Base-by-base conservation (phyloP, 768 basidiomycete genomes). In the Leccinum fibrillosum region DNA sequence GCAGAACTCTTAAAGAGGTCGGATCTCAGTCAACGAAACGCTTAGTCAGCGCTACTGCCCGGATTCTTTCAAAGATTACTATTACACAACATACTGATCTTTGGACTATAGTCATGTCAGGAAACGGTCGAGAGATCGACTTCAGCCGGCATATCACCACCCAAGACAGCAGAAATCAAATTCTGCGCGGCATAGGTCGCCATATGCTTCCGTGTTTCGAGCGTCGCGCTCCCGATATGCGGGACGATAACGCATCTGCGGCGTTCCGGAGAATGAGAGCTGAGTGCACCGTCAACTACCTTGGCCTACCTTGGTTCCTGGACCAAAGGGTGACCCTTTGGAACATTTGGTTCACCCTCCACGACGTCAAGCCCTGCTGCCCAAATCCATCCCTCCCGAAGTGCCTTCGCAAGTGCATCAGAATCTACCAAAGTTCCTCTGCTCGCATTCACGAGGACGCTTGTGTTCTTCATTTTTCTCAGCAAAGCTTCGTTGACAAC, bases 301-400 rank as follows among this genome's bases (percentile, higher is more conserved):
- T 23, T 3, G 56, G 75, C 74, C 66, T 64, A 93, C 85, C 84
- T 82, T 15, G 87, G 86, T 55, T 91, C 85, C 65, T 82, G 84
- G 48, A 96, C 84, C 49, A 99, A 72, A 3, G 90, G 87, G 69
- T 99, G 94, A 60, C 89, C 86, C 2, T 74, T 70, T 1, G 73
- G 64, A 26, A 99, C 78, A 48, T 86, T 72, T 0, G 95, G 95
- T 70, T 98, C 95, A 19, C 94, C 94, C 62, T 94, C 92, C 7
- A 98, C 86, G 35, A 98, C 96, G 71, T 99, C 96, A 11, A 99
- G 66, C 0, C 93, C 96, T 0, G 97, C 97, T 23, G 86, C 94
- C 81, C 89, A 95, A 23, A 99, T 89, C 84, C 88, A 86, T 3
- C 81, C 82, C 59, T 89, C 84, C 49, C 77, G 70, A 45, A 98